Evolutionary conservation across 139 green algal species (phyloP).

Genomic region (Picochlorum costavermella): DNA sequence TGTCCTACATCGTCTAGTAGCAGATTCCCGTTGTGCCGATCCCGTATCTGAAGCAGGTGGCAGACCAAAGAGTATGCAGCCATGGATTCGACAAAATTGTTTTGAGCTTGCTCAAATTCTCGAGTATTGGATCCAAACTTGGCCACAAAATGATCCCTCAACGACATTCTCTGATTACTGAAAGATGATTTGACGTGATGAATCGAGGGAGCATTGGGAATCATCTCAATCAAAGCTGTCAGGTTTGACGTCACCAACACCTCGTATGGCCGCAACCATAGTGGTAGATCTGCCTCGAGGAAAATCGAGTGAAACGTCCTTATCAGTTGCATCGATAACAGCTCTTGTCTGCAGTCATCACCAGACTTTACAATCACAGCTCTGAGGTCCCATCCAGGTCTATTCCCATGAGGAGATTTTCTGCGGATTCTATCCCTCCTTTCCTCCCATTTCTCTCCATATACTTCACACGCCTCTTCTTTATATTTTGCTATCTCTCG

Average conservation of each 20-base stretch:
- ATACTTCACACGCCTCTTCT: constrained; percentile 34
- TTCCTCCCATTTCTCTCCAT: constrained; percentile 65
- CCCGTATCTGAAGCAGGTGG: constrained; percentile 77
- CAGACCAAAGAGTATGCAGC: constrained; percentile 74
- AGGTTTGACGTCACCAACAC: constrained; percentile 83
- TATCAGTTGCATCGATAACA: constrained; percentile 91
- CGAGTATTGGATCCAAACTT: constrained; percentile 50
- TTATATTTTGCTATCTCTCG: neutral
- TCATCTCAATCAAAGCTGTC: constrained; percentile 94
- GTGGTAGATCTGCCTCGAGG: constrained; percentile 69
- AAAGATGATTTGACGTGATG: constrained; percentile 77
- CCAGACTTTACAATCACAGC: constrained; percentile 97
- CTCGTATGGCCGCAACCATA: constrained; percentile 84
- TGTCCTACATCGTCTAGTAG: constrained; percentile 70
- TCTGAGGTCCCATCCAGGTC: constrained; percentile 75
- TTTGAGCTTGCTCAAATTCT: constrained; percentile 61
- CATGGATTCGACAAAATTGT: constrained; percentile 86
- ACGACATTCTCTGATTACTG: constrained; percentile 23
- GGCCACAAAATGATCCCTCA: constrained; percentile 77
- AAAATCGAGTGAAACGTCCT: constrained; percentile 77
- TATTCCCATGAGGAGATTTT: constrained; percentile 63
- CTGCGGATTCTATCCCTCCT: constrained; percentile 45
- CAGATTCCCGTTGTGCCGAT: constrained; percentile 84
- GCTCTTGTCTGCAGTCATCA: constrained; percentile 96
- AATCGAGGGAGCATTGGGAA: constrained; percentile 85